Conservation (phyloP, 768 basidiomycete species). For the Pisolithus marmoratus region DNA sequence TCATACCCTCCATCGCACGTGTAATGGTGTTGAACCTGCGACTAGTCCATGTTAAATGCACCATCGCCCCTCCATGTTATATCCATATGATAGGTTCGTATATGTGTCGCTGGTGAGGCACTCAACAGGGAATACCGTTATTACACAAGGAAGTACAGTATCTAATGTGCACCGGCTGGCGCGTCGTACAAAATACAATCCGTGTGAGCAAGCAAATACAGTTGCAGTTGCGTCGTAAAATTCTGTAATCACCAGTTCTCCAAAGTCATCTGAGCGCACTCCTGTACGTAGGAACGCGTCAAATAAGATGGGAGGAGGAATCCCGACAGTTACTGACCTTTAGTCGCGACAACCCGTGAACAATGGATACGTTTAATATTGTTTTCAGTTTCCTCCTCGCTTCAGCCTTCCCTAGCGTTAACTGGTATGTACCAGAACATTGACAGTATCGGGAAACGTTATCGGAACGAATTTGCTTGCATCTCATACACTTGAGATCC, state of each 20-base stretch:
- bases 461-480: conserved; percentile 86
- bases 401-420: conserved; percentile 70
- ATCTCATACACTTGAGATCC: conserved; percentile 84
- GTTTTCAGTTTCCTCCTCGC: conserved; percentile 67
- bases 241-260: conserved; percentile 29
- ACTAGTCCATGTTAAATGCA: too few relatives aligned
- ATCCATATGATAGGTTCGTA: too few relatives aligned
- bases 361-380: conserved; percentile 75
- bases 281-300: conserved; percentile 18
- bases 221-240: too few relatives aligned
- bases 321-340: conserved; percentile 42
- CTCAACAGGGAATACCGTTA: too few relatives aligned
- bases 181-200: too few relatives aligned
- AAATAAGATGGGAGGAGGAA: not conserved
- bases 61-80: too few relatives aligned
- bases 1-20: too few relatives aligned
- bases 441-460: conserved; percentile 80
- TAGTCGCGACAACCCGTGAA: conserved; percentile 61
- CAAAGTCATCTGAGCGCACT: conserved; percentile 34
- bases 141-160: too few relatives aligned
- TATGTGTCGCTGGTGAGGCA: too few relatives aligned
- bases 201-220: too few relatives aligned
- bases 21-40: too few relatives aligned
- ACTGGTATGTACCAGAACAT: conserved; percentile 81
- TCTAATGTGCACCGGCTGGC: too few relatives aligned